Conservation (phyloP, 2,329 filamentous ascomycete species). For the Paracorniculantispora psalliotae region DNA sequence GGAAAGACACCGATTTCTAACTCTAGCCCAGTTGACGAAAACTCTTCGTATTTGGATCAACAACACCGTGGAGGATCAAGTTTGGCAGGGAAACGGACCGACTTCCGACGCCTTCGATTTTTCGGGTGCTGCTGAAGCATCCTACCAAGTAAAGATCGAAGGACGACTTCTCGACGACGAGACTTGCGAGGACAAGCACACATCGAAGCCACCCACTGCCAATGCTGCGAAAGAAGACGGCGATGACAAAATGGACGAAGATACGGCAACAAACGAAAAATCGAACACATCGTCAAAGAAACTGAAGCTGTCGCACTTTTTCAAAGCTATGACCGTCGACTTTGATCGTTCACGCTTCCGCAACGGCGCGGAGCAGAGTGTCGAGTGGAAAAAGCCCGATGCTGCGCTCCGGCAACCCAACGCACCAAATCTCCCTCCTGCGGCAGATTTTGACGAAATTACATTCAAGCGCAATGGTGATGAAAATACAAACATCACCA, state of each 20-base stretch:
- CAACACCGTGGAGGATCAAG: constrained; percentile 91
- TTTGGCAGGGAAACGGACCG: constrained; percentile 72
- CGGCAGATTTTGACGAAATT: constrained; percentile 81
- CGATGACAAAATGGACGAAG: constrained; percentile 22
- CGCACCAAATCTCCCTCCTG: constrained; percentile 41
- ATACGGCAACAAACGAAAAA: constrained; percentile 29
- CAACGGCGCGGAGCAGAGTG: constrained; percentile 49
- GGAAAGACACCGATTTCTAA: constrained; percentile 12
- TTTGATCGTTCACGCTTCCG: constrained; percentile 60
- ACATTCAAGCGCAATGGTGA: constrained; percentile 90
- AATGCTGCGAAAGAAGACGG: constrained; percentile 33
- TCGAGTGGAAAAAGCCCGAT: constrained; percentile 86
- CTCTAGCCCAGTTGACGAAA: constrained; percentile 57
- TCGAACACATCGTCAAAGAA: constrained; percentile 23
- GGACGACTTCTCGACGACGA: constrained; percentile 74
- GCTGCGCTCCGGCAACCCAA: constrained; percentile 45
- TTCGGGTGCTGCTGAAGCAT: constrained; percentile 68
- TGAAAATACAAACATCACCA: constrained; percentile 84
- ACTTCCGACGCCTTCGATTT: constrained; percentile 79
- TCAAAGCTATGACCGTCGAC: constrained; percentile 72
- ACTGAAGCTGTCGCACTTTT: constrained; percentile 68
- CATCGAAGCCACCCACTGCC: constrained; percentile 20
- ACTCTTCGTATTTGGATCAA: constrained; percentile 91
- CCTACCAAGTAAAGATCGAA: constrained; percentile 88
- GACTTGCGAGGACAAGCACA: constrained; percentile 45